Evolutionary conservation across 225 moss, liverwort and hornwort genomes (phyloP).

Genomic region (Lunularia cruciata): DNA sequence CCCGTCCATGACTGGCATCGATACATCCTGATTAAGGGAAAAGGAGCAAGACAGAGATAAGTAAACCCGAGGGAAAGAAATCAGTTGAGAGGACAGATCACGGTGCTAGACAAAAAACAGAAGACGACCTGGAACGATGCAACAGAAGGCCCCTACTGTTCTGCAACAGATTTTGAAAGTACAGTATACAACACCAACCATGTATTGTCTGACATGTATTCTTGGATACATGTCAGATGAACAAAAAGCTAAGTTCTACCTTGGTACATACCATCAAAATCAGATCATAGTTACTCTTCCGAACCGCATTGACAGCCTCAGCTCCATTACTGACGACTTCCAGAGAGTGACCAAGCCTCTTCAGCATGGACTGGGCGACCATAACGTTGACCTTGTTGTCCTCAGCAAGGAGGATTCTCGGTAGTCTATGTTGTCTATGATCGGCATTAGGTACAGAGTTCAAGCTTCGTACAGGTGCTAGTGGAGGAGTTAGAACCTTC

Average conservation of each 20-base stretch:
- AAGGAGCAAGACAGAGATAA: neutral
- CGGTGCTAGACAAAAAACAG: too few species aligned
- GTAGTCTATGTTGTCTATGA: slow-evolving; percentile 16
- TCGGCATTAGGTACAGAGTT: slow-evolving; percentile 16
- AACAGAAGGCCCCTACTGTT: neutral
- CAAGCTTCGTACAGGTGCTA: neutral
- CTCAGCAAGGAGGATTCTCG: slow-evolving; percentile 52
- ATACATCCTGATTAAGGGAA: slow-evolving; percentile 53
- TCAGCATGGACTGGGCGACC: slow-evolving; percentile 81
- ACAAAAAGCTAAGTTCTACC: neutral
- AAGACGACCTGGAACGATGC: too few species aligned
- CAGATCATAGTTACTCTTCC: slow-evolving; percentile 56
- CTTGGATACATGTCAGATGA: too few species aligned
- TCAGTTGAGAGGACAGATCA: too few species aligned
- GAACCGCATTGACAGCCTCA: slow-evolving; percentile 65
- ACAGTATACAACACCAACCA: neutral
- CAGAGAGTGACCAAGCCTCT: slow-evolving; percentile 69
- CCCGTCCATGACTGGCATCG: slow-evolving; percentile 85
- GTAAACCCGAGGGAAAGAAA: neutral
- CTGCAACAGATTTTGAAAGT: neutral
- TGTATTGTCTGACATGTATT: neutral
- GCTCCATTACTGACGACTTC: slow-evolving; percentile 84
- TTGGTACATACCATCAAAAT: slow-evolving; percentile 86
- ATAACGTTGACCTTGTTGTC: slow-evolving; percentile 87
- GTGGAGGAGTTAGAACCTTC: slow-evolving; percentile 8